These are phyloP conservation scores for Trichophyton equinum DNA, from an alignment of 2,329 filamentous ascomycete genomes.

Conservation along the genomic window DNA sequence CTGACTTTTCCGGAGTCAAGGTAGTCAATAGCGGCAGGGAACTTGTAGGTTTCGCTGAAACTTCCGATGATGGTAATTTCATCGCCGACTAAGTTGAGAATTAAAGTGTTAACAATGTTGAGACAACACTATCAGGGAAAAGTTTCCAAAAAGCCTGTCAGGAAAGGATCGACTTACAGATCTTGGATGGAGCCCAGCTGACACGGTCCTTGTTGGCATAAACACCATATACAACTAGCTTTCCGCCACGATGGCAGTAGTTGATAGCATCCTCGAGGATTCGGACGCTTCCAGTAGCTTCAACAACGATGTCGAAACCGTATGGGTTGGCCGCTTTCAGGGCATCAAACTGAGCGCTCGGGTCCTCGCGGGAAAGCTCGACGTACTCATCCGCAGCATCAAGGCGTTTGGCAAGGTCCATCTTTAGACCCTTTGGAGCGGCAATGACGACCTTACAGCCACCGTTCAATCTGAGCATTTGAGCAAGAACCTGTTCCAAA, in stretches of 20 bases:
- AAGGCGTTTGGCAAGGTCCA: slow-evolving; percentile 49
- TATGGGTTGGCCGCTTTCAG: slow-evolving; percentile 55
- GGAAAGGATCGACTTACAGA: slow-evolving; percentile 41
- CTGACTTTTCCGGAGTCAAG: slow-evolving; percentile 34
- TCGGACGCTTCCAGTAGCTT: slow-evolving; percentile 56
- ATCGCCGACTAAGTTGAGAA: slow-evolving; percentile 31
- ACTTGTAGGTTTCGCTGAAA: slow-evolving; percentile 63
- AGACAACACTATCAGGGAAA: background rate
- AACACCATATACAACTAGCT: slow-evolving; percentile 60
- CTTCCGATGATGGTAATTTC: slow-evolving; percentile 63
- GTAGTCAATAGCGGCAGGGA: slow-evolving; percentile 47
- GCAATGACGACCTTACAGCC: slow-evolving; percentile 58
- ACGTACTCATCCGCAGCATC: slow-evolving; percentile 39
- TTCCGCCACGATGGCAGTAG: slow-evolving; percentile 59
- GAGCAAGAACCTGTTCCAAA: slow-evolving; percentile 37
- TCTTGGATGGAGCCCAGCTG: slow-evolving; percentile 57
- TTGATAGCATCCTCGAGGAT: slow-evolving; percentile 60
- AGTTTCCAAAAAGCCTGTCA: background rate
- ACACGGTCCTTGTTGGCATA: slow-evolving; percentile 52
- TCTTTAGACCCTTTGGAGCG: slow-evolving; percentile 56
- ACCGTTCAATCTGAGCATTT: slow-evolving; percentile 52
- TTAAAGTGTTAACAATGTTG: slow-evolving; percentile 4
- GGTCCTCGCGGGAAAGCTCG: slow-evolving; percentile 37
- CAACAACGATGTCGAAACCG: slow-evolving; percentile 60
- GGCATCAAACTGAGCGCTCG: slow-evolving; percentile 47